Conservation (phyloP, 768 basidiomycete species). For the Brasilioporus rufonigricans region DNA sequence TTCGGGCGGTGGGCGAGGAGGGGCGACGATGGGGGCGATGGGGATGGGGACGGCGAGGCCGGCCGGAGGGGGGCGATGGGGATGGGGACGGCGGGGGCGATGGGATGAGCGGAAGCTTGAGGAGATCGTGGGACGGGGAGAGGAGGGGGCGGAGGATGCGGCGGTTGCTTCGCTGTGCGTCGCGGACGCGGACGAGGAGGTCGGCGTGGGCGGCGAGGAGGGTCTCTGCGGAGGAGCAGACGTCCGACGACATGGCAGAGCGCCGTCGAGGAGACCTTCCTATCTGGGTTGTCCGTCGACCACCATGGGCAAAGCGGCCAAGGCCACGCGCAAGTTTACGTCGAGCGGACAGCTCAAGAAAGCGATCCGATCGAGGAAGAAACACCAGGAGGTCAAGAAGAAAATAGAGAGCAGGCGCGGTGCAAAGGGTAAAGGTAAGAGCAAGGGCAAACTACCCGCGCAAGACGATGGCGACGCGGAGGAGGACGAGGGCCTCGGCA, state of each 20-base stretch:
- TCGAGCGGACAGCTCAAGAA: slow-evolving; percentile 87
- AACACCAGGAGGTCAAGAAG: slow-evolving; percentile 73
- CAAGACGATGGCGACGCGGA: slow-evolving; percentile 31
- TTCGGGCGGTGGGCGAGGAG: slow-evolving; percentile 32
- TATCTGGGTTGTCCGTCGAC: slow-evolving; percentile 8
- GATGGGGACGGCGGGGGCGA: slow-evolving; percentile 44
- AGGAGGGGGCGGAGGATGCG: slow-evolving; percentile 53
- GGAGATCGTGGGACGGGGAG: slow-evolving; percentile 53
- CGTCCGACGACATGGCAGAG: slow-evolving; percentile 23
- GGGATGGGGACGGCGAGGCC: slow-evolving; percentile 47
- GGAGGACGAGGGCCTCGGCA: slow-evolving; percentile 7
- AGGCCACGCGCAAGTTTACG: slow-evolving; percentile 81
- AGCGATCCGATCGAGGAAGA: slow-evolving; percentile 78
- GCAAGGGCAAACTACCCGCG: slow-evolving; percentile 18
- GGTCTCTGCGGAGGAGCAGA: slow-evolving; percentile 46
- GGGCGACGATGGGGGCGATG: slow-evolving; percentile 50
- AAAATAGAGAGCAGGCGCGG: slow-evolving; percentile 62
- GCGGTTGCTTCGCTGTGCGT: slow-evolving; percentile 54
- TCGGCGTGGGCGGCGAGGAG: slow-evolving; percentile 60
- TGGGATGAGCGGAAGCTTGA: slow-evolving; percentile 56
- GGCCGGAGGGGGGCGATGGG: slow-evolving; percentile 46
- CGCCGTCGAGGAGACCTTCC: slow-evolving; percentile 12
- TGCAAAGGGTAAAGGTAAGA: slow-evolving; percentile 38
- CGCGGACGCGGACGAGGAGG: slow-evolving; percentile 54
- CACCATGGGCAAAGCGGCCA: slow-evolving; percentile 58